These are phyloP conservation scores for Oxyria digyna DNA, from an alignment of 148 eudicot genomes.

Conservation along the genomic window DNA sequence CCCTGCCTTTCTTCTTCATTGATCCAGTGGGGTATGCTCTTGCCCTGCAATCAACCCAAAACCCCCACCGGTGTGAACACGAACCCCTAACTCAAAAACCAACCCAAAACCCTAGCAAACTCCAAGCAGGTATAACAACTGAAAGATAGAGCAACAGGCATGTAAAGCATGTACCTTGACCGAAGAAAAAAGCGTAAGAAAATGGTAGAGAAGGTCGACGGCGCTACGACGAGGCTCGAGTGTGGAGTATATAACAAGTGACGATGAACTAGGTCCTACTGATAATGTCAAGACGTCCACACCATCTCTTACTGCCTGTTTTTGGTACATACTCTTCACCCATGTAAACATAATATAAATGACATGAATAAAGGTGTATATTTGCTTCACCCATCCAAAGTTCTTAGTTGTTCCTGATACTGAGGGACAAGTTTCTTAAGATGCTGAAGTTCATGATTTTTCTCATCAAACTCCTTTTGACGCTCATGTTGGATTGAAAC, in stretches of 20 bases:
- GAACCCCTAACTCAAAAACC: not conserved
- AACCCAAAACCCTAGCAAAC: not conserved
- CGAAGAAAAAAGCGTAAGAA: not conserved
- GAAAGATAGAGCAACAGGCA: not conserved
- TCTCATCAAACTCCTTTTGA: conserved; percentile 61
- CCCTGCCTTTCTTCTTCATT: too few relatives aligned
- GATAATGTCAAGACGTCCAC: conserved; percentile 74
- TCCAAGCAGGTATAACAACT: too few relatives aligned
- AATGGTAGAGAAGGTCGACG: not conserved
- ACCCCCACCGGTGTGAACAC: not conserved
- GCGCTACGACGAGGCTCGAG: not conserved
- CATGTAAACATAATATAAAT: not conserved
- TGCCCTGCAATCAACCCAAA: too few relatives aligned
- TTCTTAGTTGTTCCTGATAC: conserved; percentile 74
- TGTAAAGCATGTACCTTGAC: not conserved
- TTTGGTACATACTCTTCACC: not conserved
- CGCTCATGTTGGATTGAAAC: conserved; percentile 77
- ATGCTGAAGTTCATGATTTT: conserved; percentile 47
- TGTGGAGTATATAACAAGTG: not conserved
- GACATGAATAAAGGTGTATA: not conserved
- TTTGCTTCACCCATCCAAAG: conserved; percentile 50
- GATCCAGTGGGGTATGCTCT: too few relatives aligned
- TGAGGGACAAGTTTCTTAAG: conserved; percentile 61
- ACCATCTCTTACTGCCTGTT: conserved; percentile 60
- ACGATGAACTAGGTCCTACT: conserved; percentile 38